Percentiles rank a stretch among this genome's conserved stretches.
Conservation (phyloP, 169 alveolate species). For the Toxoplasma gondii region DNA sequence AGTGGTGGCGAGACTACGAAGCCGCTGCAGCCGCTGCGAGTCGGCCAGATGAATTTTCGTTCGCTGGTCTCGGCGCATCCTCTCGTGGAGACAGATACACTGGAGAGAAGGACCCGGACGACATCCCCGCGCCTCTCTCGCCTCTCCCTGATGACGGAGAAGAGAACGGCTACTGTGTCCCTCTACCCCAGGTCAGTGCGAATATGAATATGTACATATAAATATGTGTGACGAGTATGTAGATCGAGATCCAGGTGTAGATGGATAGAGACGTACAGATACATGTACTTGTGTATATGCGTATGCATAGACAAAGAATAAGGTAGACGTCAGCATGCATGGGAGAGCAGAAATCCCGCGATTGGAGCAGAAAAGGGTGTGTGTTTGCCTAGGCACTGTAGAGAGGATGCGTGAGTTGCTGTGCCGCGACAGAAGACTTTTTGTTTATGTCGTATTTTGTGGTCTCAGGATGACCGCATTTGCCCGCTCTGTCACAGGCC, state of each 20-base stretch:
- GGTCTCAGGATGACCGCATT: constrained; percentile 52
- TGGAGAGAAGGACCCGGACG: background rate
- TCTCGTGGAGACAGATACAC: background rate
- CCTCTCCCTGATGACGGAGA: background rate
- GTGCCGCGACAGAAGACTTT: too few relatives aligned
- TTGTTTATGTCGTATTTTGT: background rate
- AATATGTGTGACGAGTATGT: background rate
- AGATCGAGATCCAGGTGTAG: background rate
- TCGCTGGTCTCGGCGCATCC: background rate
- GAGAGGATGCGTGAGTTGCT: too few relatives aligned
- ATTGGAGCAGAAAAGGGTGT: too few relatives aligned
- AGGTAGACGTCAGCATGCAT: too few relatives aligned
- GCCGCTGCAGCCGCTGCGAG: constrained; percentile 4
- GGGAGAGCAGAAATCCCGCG: too few relatives aligned
- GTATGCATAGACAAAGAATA: background rate
- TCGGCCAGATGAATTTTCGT: background rate
- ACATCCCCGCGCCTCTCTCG: background rate
- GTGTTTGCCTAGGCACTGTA: background rate
- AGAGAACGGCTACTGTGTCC: background rate
- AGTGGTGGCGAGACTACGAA: constrained; percentile 63
- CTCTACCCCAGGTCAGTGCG: background rate
- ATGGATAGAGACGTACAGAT: background rate
- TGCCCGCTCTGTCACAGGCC: constrained; percentile 57
- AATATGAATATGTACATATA: background rate
- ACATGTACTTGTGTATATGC: background rate